phyloP scores from a whole-genome alignment of 179 eudicot species.

The Camellia oleifera region DNA sequence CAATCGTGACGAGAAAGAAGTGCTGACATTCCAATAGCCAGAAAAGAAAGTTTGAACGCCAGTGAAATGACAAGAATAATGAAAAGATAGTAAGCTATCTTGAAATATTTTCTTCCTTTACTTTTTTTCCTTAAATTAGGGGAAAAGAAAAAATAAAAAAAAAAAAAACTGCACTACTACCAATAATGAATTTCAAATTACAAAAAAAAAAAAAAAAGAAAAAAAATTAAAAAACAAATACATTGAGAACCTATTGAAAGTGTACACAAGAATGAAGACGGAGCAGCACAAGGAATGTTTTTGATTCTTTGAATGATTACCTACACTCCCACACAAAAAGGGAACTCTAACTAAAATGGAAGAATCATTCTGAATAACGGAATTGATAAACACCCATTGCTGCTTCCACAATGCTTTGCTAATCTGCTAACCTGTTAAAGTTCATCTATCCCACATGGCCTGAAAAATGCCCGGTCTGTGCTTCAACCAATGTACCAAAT shows the following conservation, averaged over 20 bases:
- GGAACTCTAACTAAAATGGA: slow-evolving; percentile 22
- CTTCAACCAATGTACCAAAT: slow-evolving; percentile 88
- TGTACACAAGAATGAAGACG: slow-evolving; percentile 73
- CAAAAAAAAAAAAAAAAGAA: slow-evolving; percentile 18
- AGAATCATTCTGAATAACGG: slow-evolving; percentile 18
- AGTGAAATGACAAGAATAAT: neutral
- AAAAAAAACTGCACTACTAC: slow-evolving; percentile 21
- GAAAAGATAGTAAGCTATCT: neutral
- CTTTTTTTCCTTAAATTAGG: slow-evolving; percentile 3
- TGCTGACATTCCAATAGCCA: neutral
- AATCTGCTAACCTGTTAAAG: neutral
- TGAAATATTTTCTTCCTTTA: slow-evolving; percentile 2
- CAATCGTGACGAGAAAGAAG: neutral
- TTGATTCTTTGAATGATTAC: slow-evolving; percentile 20
- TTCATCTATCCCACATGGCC: slow-evolving; percentile 76
- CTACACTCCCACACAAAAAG: slow-evolving; percentile 10
- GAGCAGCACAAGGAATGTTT: slow-evolving; percentile 16
- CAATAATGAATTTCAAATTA: slow-evolving; percentile 47
- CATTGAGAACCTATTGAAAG: slow-evolving; percentile 4
- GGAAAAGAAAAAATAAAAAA: slow-evolving; percentile 2
- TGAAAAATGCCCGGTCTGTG: slow-evolving; percentile 82
- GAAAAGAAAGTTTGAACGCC: neutral
- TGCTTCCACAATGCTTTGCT: neutral
- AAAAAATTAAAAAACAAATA: slow-evolving; percentile 6
- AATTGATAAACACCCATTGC: slow-evolving; percentile 18